Base-by-base conservation (phyloP, 148 eudicot genomes). In the Salicornia ramosissima region DNA sequence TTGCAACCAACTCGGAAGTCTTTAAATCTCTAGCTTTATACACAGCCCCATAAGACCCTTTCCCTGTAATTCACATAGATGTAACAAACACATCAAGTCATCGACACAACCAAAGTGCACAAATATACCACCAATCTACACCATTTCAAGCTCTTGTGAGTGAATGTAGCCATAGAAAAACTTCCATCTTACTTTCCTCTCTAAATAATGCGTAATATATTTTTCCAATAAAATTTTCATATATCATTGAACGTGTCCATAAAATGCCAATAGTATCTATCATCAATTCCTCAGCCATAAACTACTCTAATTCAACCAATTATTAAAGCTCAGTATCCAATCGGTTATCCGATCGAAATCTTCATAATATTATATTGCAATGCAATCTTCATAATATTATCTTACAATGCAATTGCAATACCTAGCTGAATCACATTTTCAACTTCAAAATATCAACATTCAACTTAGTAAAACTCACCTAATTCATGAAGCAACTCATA, bases 31-130 rank as follows among this genome's bases (percentile, higher is more conserved):
- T 87, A 80, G 98, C 98, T 82, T 94, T 94, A 79, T 94, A 94
- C 57, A 94, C 98, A 65, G 98, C 81, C 40, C 98, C 98, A 72
- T 94, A 94, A 9, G 98, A 94, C 64, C 98, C 98, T 73, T 94
- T 94, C 72, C 98, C 98, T 94, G 87, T 76, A 75, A 69, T 80
- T 71, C 65, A 70, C 74, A 71, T 59, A 77, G n/a, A 61, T 26
- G 57, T 72, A 69, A 67, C 26, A 29, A 36, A 54, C 33, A 3
- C 40, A 21, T 71, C 67, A 77, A 36, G 40, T 36, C 8, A n/a
- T n/a, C n/a, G n/a, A 18, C 42, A 65, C 26, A 46, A 61, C 24
- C 49, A 28, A 56, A 56, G 5, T 24, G 31, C 59, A 24, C 46
- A 42, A 50, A 57, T 43, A 51, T 5, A 66, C 13, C 40, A 61